phyloP scores from a whole-genome alignment of 768 basidiomycete genomes.

The Boletus sp. region DNA sequence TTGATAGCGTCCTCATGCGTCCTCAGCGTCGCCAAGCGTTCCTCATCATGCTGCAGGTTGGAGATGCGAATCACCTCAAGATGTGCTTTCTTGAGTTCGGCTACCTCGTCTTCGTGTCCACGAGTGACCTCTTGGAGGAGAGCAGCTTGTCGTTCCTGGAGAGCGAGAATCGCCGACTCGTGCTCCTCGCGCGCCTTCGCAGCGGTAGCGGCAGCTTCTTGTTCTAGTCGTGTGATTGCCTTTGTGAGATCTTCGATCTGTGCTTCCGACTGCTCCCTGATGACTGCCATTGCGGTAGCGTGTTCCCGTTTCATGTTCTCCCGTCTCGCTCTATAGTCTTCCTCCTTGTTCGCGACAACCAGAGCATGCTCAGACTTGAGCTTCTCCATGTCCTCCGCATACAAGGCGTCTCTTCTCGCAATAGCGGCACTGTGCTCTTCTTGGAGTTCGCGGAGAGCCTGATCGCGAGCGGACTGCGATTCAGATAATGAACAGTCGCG shows the following conservation, averaged over 20 bases:
- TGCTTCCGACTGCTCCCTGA: slow-evolving; percentile 36
- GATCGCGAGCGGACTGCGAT: slow-evolving; percentile 64
- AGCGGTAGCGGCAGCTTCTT: slow-evolving; percentile 41
- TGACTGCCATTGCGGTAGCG: slow-evolving; percentile 27
- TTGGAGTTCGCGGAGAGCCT: slow-evolving; percentile 63
- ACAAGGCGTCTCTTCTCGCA: slow-evolving; percentile 61
- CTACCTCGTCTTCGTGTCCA: slow-evolving; percentile 56
- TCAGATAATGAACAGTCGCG: slow-evolving; percentile 73
- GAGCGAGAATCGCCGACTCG: slow-evolving; percentile 44
- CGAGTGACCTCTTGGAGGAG: slow-evolving; percentile 55
- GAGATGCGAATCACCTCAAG: slow-evolving; percentile 36
- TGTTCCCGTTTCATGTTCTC: slow-evolving; percentile 38
- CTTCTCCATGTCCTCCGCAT: slow-evolving; percentile 62
- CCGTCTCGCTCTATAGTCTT: slow-evolving; percentile 48
- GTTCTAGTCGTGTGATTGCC: slow-evolving; percentile 48
- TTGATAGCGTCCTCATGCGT: slow-evolving; percentile 43
- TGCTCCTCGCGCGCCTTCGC: slow-evolving; percentile 43
- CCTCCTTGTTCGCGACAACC: slow-evolving; percentile 52
- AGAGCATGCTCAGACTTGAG: slow-evolving; percentile 64
- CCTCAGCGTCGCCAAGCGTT: slow-evolving; percentile 35
- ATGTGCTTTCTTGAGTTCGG: slow-evolving; percentile 49
- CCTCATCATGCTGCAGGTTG: slow-evolving; percentile 34
- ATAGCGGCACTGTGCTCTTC: slow-evolving; percentile 71
- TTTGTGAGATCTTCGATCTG: slow-evolving; percentile 64
- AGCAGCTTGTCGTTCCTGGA: slow-evolving; percentile 55